Evolutionary conservation across 2,329 filamentous ascomycete species (phyloP), one percentile per base, ranked within the genome.

Genomic region (Venturia carpophila): DNA sequence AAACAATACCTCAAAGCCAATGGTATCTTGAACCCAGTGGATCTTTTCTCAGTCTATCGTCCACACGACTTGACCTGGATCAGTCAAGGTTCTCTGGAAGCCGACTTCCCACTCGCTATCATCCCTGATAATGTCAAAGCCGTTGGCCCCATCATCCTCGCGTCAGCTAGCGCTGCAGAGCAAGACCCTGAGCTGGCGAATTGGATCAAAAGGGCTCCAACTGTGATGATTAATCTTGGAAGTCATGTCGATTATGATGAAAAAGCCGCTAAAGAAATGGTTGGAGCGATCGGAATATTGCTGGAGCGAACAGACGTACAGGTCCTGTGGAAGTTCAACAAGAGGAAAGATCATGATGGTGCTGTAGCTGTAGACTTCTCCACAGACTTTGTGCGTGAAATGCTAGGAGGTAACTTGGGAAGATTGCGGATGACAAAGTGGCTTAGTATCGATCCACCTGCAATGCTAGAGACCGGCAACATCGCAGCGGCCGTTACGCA

Each of bases 401-500:
- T 52, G 37, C 15, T 49, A 13, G 64, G 43, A 15, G n/a, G 10
- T 3, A 41, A 24, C 11, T 19, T 30, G 21, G 45, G 24, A n/a
- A 42, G 63, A 21, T 19, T 64, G 19, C 13, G 37, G 13, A 42
- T 77, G 6, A 67, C 66, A 11, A 66, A 55, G 5, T 77, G 75
- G 75, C 62, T 77, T 2, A 66, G 67, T 0, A 71, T 71, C 17
- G 75, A 77, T 45, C 74, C 73, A 0, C 63, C 69, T 2, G 70
- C 76, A 0, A 67, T 79, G 5, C 68, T 78, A 9, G 68, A 75
- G 56, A 74, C 72, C 5, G 76, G 76, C 0, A 60, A 77, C 60
- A 69, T 79, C 7, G 67, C 73, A 5, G 69, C 70, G 3, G 74
- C 69, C 0, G 73, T 79, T 1, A 75, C 79, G 62, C 77, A 79